Evolutionary conservation across 768 basidiomycete species (phyloP).

Genomic region (Leccinum boreale): DNA sequence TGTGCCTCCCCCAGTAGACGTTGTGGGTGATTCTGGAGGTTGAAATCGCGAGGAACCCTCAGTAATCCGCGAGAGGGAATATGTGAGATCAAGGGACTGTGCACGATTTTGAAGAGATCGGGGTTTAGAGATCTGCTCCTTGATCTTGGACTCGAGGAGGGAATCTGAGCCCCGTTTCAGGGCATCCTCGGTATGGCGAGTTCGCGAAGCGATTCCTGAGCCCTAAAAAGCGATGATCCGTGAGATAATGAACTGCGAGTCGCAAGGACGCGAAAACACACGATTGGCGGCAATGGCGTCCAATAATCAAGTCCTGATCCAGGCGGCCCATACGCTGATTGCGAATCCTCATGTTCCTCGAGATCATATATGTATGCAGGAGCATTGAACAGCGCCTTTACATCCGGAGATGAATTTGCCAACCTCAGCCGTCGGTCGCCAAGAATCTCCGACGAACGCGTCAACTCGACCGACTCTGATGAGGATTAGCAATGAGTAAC

Average conservation of each 20-base stretch:
- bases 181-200: conserved; percentile 70
- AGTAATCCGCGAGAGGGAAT: conserved; percentile 77
- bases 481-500: conserved; percentile 4
- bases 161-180: conserved; percentile 83
- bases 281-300: conserved; percentile 75
- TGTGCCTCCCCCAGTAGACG: conserved; percentile 66
- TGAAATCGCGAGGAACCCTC: conserved; percentile 60
- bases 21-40: conserved; percentile 79
- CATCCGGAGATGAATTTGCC: conserved; percentile 89
- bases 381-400: conserved; percentile 91
- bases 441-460: conserved; percentile 58
- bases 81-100: conserved; percentile 84
- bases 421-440: conserved; percentile 74
- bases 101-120: conserved; percentile 83
- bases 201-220: conserved; percentile 63
- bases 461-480: conserved; percentile 74
- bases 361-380: conserved; percentile 80
- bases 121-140: conserved; percentile 71
- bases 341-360: conserved; percentile 67
- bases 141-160: conserved; percentile 77
- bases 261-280: conserved; percentile 34
- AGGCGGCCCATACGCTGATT: conserved; percentile 52
- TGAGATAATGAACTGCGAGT: conserved; percentile 18
- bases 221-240: conserved; percentile 41
- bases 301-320: conserved; percentile 64